These are phyloP conservation scores for Coemansia guatemalensis DNA, from an alignment of 192 early-diverging fungal genomes.

Conservation along the genomic window DNA sequence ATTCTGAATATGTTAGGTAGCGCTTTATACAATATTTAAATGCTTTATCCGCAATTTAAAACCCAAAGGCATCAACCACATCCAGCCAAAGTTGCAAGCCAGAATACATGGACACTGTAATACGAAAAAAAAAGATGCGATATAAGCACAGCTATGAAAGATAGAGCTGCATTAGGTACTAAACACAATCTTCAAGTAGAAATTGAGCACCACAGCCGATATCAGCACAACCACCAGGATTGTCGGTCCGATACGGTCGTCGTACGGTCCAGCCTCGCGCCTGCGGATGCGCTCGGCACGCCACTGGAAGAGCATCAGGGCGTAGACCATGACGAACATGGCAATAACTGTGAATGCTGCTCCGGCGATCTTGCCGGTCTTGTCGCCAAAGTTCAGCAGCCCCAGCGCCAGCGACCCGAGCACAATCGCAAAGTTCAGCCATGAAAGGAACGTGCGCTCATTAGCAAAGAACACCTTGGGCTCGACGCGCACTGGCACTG, in stretches of 20 bases:
- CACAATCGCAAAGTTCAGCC: constrained; percentile 57
- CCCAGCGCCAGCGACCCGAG: constrained; percentile 70
- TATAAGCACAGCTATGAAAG: too few species aligned
- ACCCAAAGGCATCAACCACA: too few species aligned
- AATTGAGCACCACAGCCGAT: constrained; percentile 69
- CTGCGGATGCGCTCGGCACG: constrained; percentile 67
- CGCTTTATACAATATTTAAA: too few species aligned
- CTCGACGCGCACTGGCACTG: constrained; percentile 74
- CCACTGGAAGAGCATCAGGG: constrained; percentile 73
- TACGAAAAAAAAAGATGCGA: background rate
- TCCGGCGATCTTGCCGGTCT: too few species aligned
- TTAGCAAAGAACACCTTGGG: constrained; percentile 96
- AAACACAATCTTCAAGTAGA: constrained; percentile 46
- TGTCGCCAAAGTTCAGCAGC: constrained; percentile 75
- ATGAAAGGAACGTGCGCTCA: constrained; percentile 87
- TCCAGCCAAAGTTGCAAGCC: too few species aligned
- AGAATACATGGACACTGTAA: too few species aligned
- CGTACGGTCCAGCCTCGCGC: constrained; percentile 70
- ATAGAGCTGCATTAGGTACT: background rate
- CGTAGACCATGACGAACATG: constrained; percentile 78
- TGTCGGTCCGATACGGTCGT: constrained; percentile 72
- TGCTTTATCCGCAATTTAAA: too few species aligned
- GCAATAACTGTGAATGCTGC: constrained; percentile 70
- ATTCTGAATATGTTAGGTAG: constrained; percentile 11
- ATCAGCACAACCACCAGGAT: constrained; percentile 68